These are phyloP conservation scores for Gossypium bickii DNA, from an alignment of 345 rosid species.

Conservation along the genomic window DNA sequence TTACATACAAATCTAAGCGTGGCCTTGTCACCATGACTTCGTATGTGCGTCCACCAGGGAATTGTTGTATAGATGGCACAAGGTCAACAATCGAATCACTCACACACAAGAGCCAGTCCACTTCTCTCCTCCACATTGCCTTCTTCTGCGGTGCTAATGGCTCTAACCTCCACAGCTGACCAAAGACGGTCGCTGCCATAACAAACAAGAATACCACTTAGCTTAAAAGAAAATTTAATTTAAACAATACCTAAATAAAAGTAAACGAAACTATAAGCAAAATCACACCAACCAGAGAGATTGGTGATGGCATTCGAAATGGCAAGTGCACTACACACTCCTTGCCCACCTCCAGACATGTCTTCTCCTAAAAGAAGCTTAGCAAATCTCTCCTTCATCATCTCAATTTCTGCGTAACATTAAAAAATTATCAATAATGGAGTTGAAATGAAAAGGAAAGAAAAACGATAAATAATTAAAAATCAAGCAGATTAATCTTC, in stretches of 20 bases:
- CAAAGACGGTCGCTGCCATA: constrained; percentile 83
- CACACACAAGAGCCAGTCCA: constrained; percentile 93
- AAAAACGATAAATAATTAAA: neutral
- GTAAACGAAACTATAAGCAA: neutral
- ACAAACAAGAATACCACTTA: neutral
- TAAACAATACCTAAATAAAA: neutral
- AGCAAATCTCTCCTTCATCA: constrained; percentile 99
- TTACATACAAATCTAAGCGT: constrained; percentile 79
- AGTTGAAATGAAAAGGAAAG: neutral
- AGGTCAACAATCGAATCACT: constrained; percentile 97
- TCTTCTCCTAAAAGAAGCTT: constrained; percentile 96
- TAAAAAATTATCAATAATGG: neutral
- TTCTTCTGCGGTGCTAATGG: constrained; percentile 79
- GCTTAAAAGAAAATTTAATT: neutral
- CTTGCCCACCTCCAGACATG: constrained; percentile 99
- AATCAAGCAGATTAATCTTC: neutral
- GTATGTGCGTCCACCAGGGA: constrained; percentile 87
- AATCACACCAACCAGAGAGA: constrained; percentile 63
- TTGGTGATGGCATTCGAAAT: constrained; percentile 98
- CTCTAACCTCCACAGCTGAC: constrained; percentile 92
- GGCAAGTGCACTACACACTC: constrained; percentile 96
- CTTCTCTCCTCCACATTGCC: constrained; percentile 89
- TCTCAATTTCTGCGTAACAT: constrained; percentile 54
- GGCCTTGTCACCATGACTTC: constrained; percentile 91
- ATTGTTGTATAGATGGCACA: constrained; percentile 84